Base-by-base conservation (phyloP, 768 basidiomycete genomes). In the Rhodotorula paludigena region DNA sequence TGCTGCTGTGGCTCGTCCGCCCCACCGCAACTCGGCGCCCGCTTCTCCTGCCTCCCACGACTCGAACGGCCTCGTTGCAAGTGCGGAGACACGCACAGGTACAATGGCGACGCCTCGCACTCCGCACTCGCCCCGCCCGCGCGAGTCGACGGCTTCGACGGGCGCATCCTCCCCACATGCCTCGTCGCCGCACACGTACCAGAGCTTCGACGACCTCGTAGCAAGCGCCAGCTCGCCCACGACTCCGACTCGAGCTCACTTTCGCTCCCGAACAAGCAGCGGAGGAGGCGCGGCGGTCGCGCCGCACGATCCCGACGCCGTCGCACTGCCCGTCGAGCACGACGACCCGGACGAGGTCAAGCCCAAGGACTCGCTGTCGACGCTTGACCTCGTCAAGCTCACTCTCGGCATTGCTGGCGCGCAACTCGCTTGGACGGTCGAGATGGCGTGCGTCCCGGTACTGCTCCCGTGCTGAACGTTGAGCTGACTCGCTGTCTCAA, bases 341-440 rank as follows among this genome's bases (percentile, higher is more conserved):
- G 41, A 42, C 5, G 41, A 20, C 41, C 16, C 9, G 11, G 16
- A 16, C 4, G 41, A 10, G 18, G 41, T n/a, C n/a, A 48, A 28
- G 47, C 2, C 25, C 11, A 28, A 15, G 47, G n/a, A 11, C 41
- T 14, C 8, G 41, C 41, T 20, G 11, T 42, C 76, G 42, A 69
- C 75, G 32, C 75, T 72, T 70, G 69, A 74, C 42, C 71, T 80
- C 66, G 71, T 80, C 69, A 76, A 77, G 35, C 71, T 81, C 59
- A 81, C 81, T 66, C 84, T 96, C 67, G 90, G 92, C 14, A 93
- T 98, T 89, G 91, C 86, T 51, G 94, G 94, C 23, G 90, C 89
- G 11, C 90, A 96, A 80, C 86, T 97, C 33, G 88, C 90, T 2
- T 97, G 93, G 93, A 94, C 92, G 2, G 88, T 96, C 7, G 92